Evolutionary conservation across 2,329 filamentous ascomycete species (phyloP), one percentile per base, ranked within the genome.

Genomic region (Elsinoe perseae): DNA sequence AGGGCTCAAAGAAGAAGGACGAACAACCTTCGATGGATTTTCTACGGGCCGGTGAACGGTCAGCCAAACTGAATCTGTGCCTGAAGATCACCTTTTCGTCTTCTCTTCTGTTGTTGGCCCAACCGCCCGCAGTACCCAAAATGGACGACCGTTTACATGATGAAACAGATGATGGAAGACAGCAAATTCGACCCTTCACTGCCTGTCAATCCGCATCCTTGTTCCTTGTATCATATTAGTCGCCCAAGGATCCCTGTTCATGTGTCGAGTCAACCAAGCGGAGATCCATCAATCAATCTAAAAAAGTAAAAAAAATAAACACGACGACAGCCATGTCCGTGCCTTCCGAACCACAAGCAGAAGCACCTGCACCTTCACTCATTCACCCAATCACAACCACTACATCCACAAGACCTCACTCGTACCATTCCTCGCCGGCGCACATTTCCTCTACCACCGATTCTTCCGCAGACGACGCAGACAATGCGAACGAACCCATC

Each of bases 121-220:
- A 52, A 52, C 48, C 48, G 48, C 28, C 23, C 6, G 28, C 32
- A 36, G 28, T 14, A 10, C 48, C 32, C 25, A 36, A 52, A 52
- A 20, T 36, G 48, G 48, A 38, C 32, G 30, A 38, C 48, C 48
- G 48, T 52, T 52, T 52, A 25, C 18, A 25, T 52, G 48, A 16
- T 52, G 48, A 52, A 52, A 52, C 48, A 52, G 46, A 50, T 50
- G 25, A 52, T 34, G 48, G n/a, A 36, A 52, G 32, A 25, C n/a
- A 21, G 48, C 48, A 38, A 52, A 38, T 52, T 52, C 32, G 23
- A 52, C 48, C 20, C 48, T 34, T 52, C n/a, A n/a, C n/a, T 52
- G 16, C 48, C 30, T 4, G 12, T n/a, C 48, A 18, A n/a, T 38
- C 18, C 30, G 18, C 38, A 25, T 52, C 16, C 30, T 30, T 21